A percentile compares a stretch with the other conserved stretches of the same genome.
These are phyloP conservation scores for Chlorella sp. DNA, from an alignment of 139 green algal genomes.

Conservation along the genomic window DNA sequence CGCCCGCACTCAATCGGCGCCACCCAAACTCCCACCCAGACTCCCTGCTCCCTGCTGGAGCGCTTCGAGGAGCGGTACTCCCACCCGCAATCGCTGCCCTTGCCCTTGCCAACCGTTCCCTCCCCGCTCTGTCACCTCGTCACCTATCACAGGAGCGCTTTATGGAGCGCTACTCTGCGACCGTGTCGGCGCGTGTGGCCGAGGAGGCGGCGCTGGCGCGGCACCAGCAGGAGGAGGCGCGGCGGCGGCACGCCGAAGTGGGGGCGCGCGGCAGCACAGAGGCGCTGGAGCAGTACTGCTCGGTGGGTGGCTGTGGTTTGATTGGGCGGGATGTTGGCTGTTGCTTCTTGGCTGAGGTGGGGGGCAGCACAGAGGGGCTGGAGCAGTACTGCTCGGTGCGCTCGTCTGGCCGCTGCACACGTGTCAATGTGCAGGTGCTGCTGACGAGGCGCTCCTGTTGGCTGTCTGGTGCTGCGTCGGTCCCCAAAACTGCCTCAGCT, in stretches of 20 bases:
- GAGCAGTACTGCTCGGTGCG: neutral
- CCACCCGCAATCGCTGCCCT: neutral
- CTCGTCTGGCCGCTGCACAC: too few relatives aligned
- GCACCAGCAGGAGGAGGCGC: conserved; percentile 36
- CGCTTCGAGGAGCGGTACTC: too few relatives aligned
- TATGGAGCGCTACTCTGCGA: conserved; percentile 59
- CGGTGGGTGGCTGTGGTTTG: conserved; percentile 19
- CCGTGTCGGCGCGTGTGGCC: conserved; percentile 45
- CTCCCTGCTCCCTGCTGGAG: neutral
- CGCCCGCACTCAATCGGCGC: too few relatives aligned
- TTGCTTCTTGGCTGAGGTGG: too few relatives aligned
- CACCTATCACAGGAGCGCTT: conserved; percentile 55
- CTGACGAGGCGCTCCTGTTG: too few relatives aligned
- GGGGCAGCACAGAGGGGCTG: neutral
- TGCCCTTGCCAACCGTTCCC: too few relatives aligned
- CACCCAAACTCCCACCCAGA: neutral
- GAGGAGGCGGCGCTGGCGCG: conserved; percentile 50
- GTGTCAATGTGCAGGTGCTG: too few relatives aligned
- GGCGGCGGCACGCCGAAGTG: conserved; percentile 13
- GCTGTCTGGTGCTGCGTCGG: neutral
- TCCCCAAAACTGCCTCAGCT: too few relatives aligned
- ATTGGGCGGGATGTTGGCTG: neutral
- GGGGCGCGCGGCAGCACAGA: neutral
- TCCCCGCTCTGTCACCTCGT: too few relatives aligned
- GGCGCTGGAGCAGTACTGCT: conserved; percentile 36